Base-by-base conservation (phyloP, 179 eudicot species). In the Silene noctiflora region DNA sequence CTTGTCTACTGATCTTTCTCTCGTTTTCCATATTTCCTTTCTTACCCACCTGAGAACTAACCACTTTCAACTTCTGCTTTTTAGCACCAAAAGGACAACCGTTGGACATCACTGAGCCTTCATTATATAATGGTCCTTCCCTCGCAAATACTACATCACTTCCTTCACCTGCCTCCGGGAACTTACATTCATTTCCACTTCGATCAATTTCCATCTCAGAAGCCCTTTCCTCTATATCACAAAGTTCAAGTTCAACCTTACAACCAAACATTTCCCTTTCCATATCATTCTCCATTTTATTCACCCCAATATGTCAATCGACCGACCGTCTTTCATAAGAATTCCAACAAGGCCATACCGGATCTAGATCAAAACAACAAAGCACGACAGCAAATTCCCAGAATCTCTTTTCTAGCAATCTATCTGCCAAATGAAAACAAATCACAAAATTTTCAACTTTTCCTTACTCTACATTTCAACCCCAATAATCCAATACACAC, bases 1-100 rank as follows among this genome's bases (percentile, higher is more conserved):
- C 96, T 78, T 91, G 97, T 69, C 93, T 88, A 72, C 91, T 90
- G 53, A 89, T 89, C 81, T 92, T 94, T 82, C 87, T 91, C 72
- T 83, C 90, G n/a, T 72, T 83, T 27, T 71, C 88, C 42, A 53
- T 74, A 75, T 78, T 83, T 48, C 82, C 89, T 72, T 59, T 81
- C 82, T 84, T 84, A 27, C 86, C 87, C 63, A 69, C 56, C 82
- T 77, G 87, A 59, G 82, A 68, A 69, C 83, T 75, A 22, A 62
- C 72, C 67, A 72, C 68, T 69, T 88, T 72, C 11, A 88, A 84
- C 79, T 91, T 88, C 60, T 78, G 84, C 76, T 89, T 90, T 78
- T 86, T 81, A 19, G 81, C 83, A 25, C 83, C 85, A 72, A 85
- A 84, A 72, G 85, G 86, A 48, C 87, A 76, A 61, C 59, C 77